Conservation (phyloP, 2,329 filamentous ascomycete genomes). For the Fusarium hainanense region DNA sequence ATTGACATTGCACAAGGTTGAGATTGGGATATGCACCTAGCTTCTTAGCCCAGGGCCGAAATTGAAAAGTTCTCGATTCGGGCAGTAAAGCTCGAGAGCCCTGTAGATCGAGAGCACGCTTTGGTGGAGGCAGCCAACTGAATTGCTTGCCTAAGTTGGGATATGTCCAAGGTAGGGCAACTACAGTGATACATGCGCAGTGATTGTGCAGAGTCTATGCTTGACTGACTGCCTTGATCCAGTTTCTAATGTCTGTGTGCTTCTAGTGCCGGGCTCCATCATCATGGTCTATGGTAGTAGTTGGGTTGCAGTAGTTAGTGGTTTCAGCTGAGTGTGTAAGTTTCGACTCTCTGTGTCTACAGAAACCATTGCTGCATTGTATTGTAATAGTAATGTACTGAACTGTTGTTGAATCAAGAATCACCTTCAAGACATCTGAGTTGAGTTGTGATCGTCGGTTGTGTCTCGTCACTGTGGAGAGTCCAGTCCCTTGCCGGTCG, state of each 20-base stretch:
- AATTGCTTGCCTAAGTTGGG: constrained; percentile 1
- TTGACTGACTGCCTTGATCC: background rate
- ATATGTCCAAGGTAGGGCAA: background rate
- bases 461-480: constrained; percentile 34
- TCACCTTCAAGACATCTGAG: background rate
- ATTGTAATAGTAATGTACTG: background rate
- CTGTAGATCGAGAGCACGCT: constrained; percentile 13
- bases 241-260: constrained; percentile 8
- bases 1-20: constrained; percentile 6
- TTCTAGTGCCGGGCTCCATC: constrained; percentile 6
- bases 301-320: constrained; percentile 33
- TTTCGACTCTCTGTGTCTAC: background rate
- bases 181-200: background rate
- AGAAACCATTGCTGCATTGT: background rate
- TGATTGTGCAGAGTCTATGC: background rate
- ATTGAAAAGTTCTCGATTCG: constrained; percentile 21
- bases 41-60: constrained; percentile 21
- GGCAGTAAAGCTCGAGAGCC: constrained; percentile 12
- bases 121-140: constrained; percentile 14
- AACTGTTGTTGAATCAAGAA: background rate
- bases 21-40: background rate
- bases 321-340: constrained; percentile 31
- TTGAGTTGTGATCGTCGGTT: constrained; percentile 23
- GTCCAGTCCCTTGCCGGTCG: constrained; percentile 12
- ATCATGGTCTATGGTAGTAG: constrained; percentile 14